These are phyloP conservation scores for Xylaria polymorpha DNA, from an alignment of 2,329 filamentous ascomycete species.

Conservation along the genomic window DNA sequence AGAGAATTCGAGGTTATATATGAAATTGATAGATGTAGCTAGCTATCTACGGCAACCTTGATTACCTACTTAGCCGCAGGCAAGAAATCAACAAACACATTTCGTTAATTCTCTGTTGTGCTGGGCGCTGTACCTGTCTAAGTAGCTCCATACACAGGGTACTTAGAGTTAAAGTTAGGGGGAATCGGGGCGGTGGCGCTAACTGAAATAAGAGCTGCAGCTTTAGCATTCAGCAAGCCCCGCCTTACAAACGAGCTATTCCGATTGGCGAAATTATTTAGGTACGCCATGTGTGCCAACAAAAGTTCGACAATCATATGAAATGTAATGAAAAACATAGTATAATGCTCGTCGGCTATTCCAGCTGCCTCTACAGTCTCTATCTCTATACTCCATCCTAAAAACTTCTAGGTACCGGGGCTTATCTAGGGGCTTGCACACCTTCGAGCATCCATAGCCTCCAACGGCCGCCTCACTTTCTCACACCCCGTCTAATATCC, in stretches of 20 bases:
- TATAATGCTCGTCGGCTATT: not conserved
- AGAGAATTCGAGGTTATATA: not conserved
- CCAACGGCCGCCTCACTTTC: not conserved
- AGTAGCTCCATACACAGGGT: no score
- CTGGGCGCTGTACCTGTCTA: not conserved
- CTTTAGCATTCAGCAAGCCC: not conserved
- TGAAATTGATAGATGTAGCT: not conserved
- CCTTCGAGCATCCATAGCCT: not conserved
- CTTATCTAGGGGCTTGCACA: not conserved
- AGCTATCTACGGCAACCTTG: not conserved
- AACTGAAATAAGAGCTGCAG: not conserved
- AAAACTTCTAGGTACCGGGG: not conserved
- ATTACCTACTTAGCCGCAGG: not conserved
- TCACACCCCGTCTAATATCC: not conserved
- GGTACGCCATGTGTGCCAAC: not conserved
- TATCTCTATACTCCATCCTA: not conserved
- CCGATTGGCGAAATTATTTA: constrained; percentile 25
- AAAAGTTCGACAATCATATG: not conserved
- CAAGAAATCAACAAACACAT: not conserved
- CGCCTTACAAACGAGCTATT: constrained; percentile 10
- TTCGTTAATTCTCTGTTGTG: not conserved
- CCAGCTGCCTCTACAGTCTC: not conserved
- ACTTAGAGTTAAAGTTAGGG: no score
- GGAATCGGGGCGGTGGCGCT: not conserved
- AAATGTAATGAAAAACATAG: not conserved